These are phyloP conservation scores for Raffaelea albimanens DNA, from an alignment of 2,329 filamentous ascomycete genomes.

Conservation along the genomic window DNA sequence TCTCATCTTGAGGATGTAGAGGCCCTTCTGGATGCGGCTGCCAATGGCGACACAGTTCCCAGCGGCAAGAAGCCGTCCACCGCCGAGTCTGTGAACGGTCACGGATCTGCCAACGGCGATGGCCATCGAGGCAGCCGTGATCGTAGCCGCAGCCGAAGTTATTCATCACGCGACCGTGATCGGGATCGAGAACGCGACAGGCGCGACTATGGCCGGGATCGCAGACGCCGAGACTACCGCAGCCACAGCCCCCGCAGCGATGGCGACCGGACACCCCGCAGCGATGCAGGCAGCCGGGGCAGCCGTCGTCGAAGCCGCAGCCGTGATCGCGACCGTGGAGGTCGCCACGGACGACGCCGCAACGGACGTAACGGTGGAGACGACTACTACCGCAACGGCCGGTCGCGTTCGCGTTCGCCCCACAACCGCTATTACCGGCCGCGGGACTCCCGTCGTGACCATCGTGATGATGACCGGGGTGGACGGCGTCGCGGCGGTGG, in stretches of 20 bases:
- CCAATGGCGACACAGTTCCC: slow-evolving; percentile 46
- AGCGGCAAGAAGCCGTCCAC: slow-evolving; percentile 38
- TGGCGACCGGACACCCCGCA: slow-evolving; percentile 47
- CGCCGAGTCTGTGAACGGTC: slow-evolving; percentile 15
- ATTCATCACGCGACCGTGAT: slow-evolving; percentile 31
- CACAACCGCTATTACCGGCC: slow-evolving; percentile 48
- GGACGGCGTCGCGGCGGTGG: slow-evolving; percentile 2
- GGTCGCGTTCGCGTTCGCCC: slow-evolving; percentile 68
- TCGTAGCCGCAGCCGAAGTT: slow-evolving; percentile 1
- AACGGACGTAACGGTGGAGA: slow-evolving; percentile 65
- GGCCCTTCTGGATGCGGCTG: slow-evolving; percentile 79
- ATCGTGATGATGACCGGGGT: background rate
- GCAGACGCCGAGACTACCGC: slow-evolving; percentile 39
- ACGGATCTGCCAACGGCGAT: slow-evolving; percentile 8
- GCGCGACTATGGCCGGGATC: slow-evolving; percentile 21
- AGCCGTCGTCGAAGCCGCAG: slow-evolving; percentile 72
- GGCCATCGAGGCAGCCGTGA: slow-evolving; percentile 6
- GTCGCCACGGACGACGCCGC: slow-evolving; percentile 60
- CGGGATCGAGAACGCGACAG: slow-evolving; percentile 13
- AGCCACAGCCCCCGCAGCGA: slow-evolving; percentile 39
- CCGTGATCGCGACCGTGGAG: slow-evolving; percentile 55
- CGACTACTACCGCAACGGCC: slow-evolving; percentile 55
- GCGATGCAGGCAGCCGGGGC: slow-evolving; percentile 73
- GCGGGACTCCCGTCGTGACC: slow-evolving; percentile 30
- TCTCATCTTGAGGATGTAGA: slow-evolving; percentile 75